Percentiles rank a stretch among this genome's conserved stretches.
phyloP scores from a whole-genome alignment of 129 eudicot species.

The Oenanthe sinensis region DNA sequence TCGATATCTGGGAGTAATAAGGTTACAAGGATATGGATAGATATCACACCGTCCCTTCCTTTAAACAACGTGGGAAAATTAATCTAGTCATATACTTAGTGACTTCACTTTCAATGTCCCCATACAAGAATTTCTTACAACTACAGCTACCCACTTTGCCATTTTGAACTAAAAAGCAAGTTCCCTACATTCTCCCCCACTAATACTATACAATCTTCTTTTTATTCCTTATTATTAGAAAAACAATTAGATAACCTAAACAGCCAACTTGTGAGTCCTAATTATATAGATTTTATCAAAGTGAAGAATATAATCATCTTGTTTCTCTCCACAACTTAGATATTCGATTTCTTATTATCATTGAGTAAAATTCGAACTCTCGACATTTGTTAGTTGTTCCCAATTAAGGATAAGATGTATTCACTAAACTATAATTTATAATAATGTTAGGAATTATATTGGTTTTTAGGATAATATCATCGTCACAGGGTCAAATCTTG shows the following conservation, averaged over 20 bases:
- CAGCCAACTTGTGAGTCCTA: no score
- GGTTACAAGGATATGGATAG: not conserved
- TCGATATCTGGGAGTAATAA: not conserved
- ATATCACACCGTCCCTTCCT: not conserved
- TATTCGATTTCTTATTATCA: no score
- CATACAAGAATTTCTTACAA: not conserved
- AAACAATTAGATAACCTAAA: no score
- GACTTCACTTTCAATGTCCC: conserved; percentile 2
- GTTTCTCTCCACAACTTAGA: no score
- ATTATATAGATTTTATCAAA: no score
- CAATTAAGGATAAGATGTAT: no score
- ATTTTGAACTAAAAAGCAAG: not conserved
- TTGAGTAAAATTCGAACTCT: not conserved
- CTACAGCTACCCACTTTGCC: conserved; percentile 6
- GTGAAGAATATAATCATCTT: no score
- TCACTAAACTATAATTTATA: not conserved
- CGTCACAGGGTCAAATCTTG: not conserved
- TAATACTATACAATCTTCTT: no score
- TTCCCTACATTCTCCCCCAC: conserved; percentile 1
- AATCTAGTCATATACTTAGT: not conserved
- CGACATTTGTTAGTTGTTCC: not conserved
- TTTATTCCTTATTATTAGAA: no score
- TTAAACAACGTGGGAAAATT: not conserved
- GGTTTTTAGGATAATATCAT: no score
- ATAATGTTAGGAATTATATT: no score